Evolutionary conservation across 768 basidiomycete genomes (phyloP), one percentile per base, ranked within the genome.

Genomic region (Fomitopsis serialis): DNA sequence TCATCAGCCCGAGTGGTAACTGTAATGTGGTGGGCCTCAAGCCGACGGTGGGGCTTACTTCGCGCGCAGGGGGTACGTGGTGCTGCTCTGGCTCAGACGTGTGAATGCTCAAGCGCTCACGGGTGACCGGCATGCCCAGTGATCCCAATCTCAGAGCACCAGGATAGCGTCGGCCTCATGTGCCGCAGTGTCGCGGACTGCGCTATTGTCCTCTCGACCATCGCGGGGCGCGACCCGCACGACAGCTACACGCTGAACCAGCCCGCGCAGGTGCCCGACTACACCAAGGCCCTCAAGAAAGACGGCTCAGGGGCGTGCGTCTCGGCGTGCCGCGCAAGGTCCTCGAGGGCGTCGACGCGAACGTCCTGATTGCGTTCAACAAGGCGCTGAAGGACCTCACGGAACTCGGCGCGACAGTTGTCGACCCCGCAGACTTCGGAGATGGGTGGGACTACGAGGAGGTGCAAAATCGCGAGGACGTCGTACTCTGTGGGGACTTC

Each of bases 361-460:
- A 64, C 29, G 61, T 70, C 25, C 49, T 66, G 4, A 55, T 71
- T 5, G 72, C 68, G 35, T 79, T 78, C 61, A 63, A 74, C 36
- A 65, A 63, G 3, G 68, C 73, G 2, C 55, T 79, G 21, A 67
- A 68, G 35, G 62, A 67, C 17, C 63, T 78, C 22, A 62, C 68
- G 2, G 54, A 55, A 2, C 66, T 77, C 3, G 78, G 77, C 15
- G 77, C 77, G 8, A 70, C 76, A 1, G 70, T 87, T 3, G 72
- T 86, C 7, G 84, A 87, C 60, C 81, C 83, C 0, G 79, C 82
- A 1, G 80, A 85, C 54, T 66, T 87, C 15, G 77, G 82, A 0
- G 78, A 78, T 24, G 71, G 15, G 78, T 76, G 4, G 68, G 74
- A 4, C 75, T 0, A 81, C 80, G 50, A 58, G 19, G 54, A 58